phyloP scores from a whole-genome alignment of 306 rosid species.

The Vigna hirtella region DNA sequence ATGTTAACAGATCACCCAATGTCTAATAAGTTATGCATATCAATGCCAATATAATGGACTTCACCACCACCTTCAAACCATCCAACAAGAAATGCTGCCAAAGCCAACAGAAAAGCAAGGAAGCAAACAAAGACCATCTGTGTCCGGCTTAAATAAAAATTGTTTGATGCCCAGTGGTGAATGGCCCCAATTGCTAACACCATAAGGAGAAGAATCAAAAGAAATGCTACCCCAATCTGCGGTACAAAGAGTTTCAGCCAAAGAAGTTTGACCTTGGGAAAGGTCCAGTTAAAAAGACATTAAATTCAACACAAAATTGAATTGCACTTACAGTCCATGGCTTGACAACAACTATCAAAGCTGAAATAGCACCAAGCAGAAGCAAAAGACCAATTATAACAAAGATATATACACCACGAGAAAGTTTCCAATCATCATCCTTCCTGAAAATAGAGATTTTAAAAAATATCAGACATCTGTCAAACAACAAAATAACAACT shows the following conservation, averaged over 20 bases:
- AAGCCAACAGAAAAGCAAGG: slow-evolving; percentile 90
- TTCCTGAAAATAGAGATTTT: slow-evolving; percentile 70
- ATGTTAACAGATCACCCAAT: slow-evolving; percentile 26
- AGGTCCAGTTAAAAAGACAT: neutral
- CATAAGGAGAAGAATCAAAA: slow-evolving; percentile 91
- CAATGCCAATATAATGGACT: slow-evolving; percentile 26
- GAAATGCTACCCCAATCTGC: slow-evolving; percentile 96
- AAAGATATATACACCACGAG: slow-evolving; percentile 87
- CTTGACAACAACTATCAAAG: slow-evolving; percentile 79
- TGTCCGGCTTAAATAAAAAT: slow-evolving; percentile 94
- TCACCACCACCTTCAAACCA: slow-evolving; percentile 82
- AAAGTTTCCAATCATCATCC: slow-evolving; percentile 98
- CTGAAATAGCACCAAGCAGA: slow-evolving; percentile 92
- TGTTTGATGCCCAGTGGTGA: slow-evolving; percentile 99
- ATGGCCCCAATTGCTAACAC: slow-evolving; percentile 93
- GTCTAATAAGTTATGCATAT: slow-evolving; percentile 1
- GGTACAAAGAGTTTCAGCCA: slow-evolving; percentile 34
- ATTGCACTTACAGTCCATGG: slow-evolving; percentile 93
- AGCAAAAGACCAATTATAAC: slow-evolving; percentile 91
- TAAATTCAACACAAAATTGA: slow-evolving; percentile 36
- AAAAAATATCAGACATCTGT: slow-evolving; percentile 40
- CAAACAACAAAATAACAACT: slow-evolving; percentile 30
- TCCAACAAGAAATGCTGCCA: slow-evolving; percentile 99
- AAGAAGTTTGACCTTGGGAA: slow-evolving; percentile 25
- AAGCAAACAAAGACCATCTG: slow-evolving; percentile 93